Conservation (phyloP, 73 alveolate species). For the Blepharisma stoltei region DNA sequence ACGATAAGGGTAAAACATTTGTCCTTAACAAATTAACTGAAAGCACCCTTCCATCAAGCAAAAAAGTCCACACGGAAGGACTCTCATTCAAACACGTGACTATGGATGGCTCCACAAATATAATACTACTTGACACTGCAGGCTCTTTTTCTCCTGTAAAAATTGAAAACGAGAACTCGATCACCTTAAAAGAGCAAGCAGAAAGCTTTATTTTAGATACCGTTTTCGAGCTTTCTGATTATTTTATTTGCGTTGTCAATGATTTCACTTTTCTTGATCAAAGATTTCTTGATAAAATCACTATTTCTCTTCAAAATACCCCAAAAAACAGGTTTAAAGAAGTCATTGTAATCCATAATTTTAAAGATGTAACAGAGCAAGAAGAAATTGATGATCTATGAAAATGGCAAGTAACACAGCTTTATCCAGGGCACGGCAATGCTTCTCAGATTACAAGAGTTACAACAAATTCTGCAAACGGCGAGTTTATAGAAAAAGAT, state of each 20-base stretch:
- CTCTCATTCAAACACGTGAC: too few relatives aligned
- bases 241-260: slow-evolving; percentile 52
- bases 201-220: slow-evolving; percentile 43
- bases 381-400: slow-evolving; percentile 44
- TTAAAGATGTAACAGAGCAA: slow-evolving; percentile 45
- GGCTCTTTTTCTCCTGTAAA: too few relatives aligned
- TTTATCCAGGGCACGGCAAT: not conserved
- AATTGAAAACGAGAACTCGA: not conserved
- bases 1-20: slow-evolving; percentile 59
- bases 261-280: slow-evolving; percentile 53
- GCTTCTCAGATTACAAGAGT: not conserved
- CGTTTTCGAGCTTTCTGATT: slow-evolving; percentile 49
- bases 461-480: slow-evolving; percentile 32
- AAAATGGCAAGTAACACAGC: slow-evolving; percentile 38
- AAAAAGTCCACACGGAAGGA: too few relatives aligned
- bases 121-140: too few relatives aligned
- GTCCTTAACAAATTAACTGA: slow-evolving; percentile 43
- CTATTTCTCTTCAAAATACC: slow-evolving; percentile 35
- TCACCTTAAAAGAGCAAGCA: slow-evolving; percentile 45
- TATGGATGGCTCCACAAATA: too few relatives aligned
- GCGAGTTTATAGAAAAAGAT: slow-evolving; percentile 35
- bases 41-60: not conserved
- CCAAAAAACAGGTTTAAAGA: slow-evolving; percentile 49
- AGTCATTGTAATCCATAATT: slow-evolving; percentile 48
- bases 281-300: slow-evolving; percentile 44